Conservation (phyloP, 805 yeast species). For the Candida stauntonica region DNA sequence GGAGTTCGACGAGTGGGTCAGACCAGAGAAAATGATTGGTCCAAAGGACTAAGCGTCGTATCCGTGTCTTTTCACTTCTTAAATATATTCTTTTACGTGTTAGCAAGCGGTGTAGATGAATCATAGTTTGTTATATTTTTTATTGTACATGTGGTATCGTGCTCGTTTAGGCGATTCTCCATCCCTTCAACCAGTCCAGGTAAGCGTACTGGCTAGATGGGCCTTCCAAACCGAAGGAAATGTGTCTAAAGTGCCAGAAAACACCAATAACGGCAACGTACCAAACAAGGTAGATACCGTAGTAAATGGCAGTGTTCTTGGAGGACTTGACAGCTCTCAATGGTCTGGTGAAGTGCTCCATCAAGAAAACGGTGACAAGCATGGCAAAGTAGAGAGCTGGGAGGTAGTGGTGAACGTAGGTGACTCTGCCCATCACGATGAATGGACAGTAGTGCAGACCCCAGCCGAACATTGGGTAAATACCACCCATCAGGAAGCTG, state of each 20-base stretch:
- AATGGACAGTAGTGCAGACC: conserved; percentile 74
- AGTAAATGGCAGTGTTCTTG: conserved; percentile 25
- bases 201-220: conserved; percentile 35
- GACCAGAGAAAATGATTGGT: conserved; percentile 97
- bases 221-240: conserved; percentile 65
- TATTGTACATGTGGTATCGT: too few relatives aligned
- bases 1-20: conserved; percentile 95
- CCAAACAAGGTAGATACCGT: conserved; percentile 35
- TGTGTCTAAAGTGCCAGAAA: conserved; percentile 58
- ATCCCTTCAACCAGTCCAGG: conserved; percentile 44
- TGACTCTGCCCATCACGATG: conserved; percentile 78
- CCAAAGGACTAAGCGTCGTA: conserved; percentile 56
- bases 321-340: conserved; percentile 20
- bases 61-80: too few relatives aligned
- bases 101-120: too few relatives aligned
- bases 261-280: conserved; percentile 43
- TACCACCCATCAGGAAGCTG: conserved; percentile 62
- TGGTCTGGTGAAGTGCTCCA: conserved; percentile 39
- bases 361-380: conserved; percentile 47
- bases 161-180: conserved; percentile 43
- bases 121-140: too few relatives aligned
- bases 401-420: conserved; percentile 80
- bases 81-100: too few relatives aligned
- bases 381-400: conserved; percentile 81
- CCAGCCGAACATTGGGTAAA: conserved; percentile 80